Percentiles rank a stretch among this genome's conserved stretches.
Evolutionary conservation across 306 rosid species (phyloP).

Genomic region (Lagenaria siceraria): DNA sequence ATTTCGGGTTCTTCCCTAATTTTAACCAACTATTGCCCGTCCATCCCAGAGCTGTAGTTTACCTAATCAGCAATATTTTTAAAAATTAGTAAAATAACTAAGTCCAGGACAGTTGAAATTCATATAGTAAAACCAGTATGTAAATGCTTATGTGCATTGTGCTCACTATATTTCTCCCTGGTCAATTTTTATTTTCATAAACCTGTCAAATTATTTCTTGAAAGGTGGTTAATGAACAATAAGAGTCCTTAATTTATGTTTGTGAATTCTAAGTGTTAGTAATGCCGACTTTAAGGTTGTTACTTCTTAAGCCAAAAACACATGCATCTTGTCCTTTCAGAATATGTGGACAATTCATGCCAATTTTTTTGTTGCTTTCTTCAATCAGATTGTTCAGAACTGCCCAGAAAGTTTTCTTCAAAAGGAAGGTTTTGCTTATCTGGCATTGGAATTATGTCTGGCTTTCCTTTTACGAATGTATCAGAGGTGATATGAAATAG

Average conservation of each 20-base stretch:
- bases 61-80: background rate
- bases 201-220: background rate
- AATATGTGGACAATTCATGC: background rate
- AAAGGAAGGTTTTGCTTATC: constrained; percentile 45
- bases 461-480: constrained; percentile 43
- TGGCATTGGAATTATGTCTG: constrained; percentile 60
- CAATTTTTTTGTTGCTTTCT: constrained; percentile 17
- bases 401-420: constrained; percentile 57
- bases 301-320: background rate
- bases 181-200: background rate
- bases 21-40: background rate
- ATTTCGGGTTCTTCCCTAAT: background rate
- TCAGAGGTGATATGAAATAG: constrained; percentile 31
- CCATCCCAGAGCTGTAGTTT: background rate
- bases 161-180: background rate
- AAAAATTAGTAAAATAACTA: no score
- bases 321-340: background rate
- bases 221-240: background rate
- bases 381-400: constrained; percentile 61
- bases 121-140: background rate
- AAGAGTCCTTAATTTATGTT: background rate
- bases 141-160: background rate
- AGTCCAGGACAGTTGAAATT: background rate
- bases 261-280: background rate
- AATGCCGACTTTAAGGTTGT: background rate